Conservation (phyloP, 495 filamentous ascomycete genomes). For the Neurospora intermedia region DNA sequence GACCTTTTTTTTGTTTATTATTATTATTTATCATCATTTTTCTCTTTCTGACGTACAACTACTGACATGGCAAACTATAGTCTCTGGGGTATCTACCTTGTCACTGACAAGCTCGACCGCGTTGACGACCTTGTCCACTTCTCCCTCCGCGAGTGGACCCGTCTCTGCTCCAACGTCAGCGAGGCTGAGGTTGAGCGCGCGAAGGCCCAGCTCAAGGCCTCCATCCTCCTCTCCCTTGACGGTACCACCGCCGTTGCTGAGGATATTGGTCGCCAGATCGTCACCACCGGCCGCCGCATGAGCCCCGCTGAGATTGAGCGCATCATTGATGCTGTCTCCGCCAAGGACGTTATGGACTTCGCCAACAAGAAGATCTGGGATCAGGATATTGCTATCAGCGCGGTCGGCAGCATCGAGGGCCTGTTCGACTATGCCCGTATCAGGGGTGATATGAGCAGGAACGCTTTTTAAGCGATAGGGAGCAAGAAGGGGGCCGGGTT, state of each 20-base stretch:
- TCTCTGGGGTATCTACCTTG: conserved; percentile 98
- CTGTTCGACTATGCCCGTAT: conserved; percentile 83
- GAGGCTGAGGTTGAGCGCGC: conserved; percentile 92
- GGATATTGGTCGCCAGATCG: conserved; percentile 96
- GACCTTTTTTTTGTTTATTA: not conserved
- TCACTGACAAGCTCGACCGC: conserved; percentile 74
- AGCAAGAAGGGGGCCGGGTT: conserved; percentile 8
- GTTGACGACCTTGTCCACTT: conserved; percentile 97
- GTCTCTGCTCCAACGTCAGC: conserved; percentile 75
- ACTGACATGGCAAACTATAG: conserved; percentile 34
- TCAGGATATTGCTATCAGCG: conserved; percentile 86
- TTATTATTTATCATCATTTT: not conserved
- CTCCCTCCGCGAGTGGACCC: conserved; percentile 94
- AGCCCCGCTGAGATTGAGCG: conserved; percentile 88
- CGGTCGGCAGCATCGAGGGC: conserved; percentile 87
- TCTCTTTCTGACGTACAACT: not conserved
- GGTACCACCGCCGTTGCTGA: conserved; percentile 94
- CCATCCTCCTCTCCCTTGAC: conserved; percentile 91
- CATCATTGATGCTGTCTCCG: conserved; percentile 74
- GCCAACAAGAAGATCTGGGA: conserved; percentile 89
- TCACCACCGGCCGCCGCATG: conserved; percentile 90
- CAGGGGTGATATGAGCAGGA: conserved; percentile 82
- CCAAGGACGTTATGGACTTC: conserved; percentile 96
- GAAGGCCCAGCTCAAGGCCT: conserved; percentile 98
- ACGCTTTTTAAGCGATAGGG: conserved; percentile 29